phyloP scores from a whole-genome alignment of 495 filamentous ascomycete species.

The Aspergillus egyptiacus region DNA sequence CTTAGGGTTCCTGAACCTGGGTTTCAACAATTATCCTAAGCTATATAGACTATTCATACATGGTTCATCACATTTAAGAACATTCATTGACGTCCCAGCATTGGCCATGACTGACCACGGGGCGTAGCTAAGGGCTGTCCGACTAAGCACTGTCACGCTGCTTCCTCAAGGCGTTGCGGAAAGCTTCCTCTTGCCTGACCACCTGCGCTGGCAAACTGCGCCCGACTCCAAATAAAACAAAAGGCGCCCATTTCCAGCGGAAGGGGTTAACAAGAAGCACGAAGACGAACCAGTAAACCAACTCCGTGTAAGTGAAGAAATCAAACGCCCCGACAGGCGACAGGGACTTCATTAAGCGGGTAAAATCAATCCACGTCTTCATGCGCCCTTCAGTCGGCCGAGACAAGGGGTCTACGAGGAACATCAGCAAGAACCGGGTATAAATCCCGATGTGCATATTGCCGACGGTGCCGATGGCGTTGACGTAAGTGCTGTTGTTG shows the following conservation, averaged over 20 bases:
- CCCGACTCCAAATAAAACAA: constrained; percentile 74
- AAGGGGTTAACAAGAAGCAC: constrained; percentile 75
- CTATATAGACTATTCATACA: constrained; percentile 1
- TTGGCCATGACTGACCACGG: no score
- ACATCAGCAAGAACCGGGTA: constrained; percentile 79
- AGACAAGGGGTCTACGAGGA: constrained; percentile 71
- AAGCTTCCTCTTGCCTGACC: constrained; percentile 56
- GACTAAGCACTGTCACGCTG: no score
- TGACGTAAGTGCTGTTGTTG: constrained; percentile 80
- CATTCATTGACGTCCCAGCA: no score
- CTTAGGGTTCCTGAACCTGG: background rate
- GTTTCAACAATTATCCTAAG: background rate
- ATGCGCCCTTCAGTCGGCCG: constrained; percentile 66
- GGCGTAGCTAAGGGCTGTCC: no score
- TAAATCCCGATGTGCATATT: constrained; percentile 91
- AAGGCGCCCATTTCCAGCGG: constrained; percentile 66
- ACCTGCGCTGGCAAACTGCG: constrained; percentile 57
- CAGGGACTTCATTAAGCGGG: constrained; percentile 60
- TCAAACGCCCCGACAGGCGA: constrained; percentile 71
- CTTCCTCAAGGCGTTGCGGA: constrained; percentile 30
- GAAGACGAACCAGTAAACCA: constrained; percentile 82
- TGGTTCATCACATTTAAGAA: background rate
- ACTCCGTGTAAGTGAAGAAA: constrained; percentile 82
- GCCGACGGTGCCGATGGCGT: constrained; percentile 71
- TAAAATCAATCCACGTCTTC: constrained; percentile 84